These are phyloP conservation scores for Bisporella sp. DNA, from an alignment of 2,329 filamentous ascomycete genomes.

Conservation along the genomic window DNA sequence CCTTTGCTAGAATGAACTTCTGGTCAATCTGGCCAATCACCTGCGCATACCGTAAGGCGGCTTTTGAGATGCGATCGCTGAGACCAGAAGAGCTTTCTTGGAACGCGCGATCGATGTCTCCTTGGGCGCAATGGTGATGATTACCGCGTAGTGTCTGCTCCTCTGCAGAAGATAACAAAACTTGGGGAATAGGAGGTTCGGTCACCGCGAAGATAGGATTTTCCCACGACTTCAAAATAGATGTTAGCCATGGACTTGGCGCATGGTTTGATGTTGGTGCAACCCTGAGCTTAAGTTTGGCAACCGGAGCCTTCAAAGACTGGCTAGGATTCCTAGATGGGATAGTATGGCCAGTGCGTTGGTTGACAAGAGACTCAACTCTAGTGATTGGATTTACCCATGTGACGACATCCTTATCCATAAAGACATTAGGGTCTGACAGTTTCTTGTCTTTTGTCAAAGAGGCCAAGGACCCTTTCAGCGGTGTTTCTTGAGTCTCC, in stretches of 20 bases:
- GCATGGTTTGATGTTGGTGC: constrained; percentile 15
- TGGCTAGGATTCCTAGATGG: neutral
- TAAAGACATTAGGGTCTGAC: neutral
- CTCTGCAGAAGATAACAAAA: constrained; percentile 25
- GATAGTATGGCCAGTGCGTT: constrained; percentile 44
- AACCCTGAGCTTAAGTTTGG: neutral
- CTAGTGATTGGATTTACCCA: constrained; percentile 60
- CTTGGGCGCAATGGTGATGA: constrained; percentile 20
- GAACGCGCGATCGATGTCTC: constrained; percentile 23
- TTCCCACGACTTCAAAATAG: constrained; percentile 58
- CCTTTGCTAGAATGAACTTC: constrained; percentile 76
- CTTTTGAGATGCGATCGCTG: constrained; percentile 51
- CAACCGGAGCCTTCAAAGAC: neutral
- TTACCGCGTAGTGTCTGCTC: constrained; percentile 16
- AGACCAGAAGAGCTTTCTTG: constrained; percentile 19
- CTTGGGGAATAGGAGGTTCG: constrained; percentile 38
- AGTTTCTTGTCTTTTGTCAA: constrained; percentile 4
- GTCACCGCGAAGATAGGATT: constrained; percentile 65
- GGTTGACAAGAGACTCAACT: constrained; percentile 42
- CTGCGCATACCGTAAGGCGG: constrained; percentile 49
- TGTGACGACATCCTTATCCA: constrained; percentile 29
- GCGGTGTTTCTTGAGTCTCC: neutral
- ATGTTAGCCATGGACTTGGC: constrained; percentile 47
- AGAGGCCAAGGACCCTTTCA: neutral
- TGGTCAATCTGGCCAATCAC: constrained; percentile 78